Percentiles rank a stretch among this genome's conserved stretches.
phyloP scores from a whole-genome alignment of 2,329 filamentous ascomycete species.

The Thyridium curvatum region DNA sequence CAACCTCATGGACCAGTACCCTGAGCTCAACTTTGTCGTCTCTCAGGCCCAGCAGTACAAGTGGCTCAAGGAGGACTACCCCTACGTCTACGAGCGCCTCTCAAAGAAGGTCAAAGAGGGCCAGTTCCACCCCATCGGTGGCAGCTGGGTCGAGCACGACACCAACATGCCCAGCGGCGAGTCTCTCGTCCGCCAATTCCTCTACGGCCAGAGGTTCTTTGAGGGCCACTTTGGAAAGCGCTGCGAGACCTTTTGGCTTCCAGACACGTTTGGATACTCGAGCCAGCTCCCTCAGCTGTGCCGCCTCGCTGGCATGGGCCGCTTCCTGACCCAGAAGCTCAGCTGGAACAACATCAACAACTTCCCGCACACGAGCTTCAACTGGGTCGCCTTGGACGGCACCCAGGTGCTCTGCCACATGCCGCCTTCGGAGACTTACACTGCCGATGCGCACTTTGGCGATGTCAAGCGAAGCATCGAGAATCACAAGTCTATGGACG shows the following conservation, averaged over 20 bases:
- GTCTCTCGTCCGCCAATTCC: constrained; percentile 85
- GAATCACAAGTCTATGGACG: constrained; percentile 93
- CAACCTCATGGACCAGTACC: constrained; percentile 89
- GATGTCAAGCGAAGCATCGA: constrained; percentile 85
- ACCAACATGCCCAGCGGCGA: constrained; percentile 97
- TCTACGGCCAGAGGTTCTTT: constrained; percentile 94
- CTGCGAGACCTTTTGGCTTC: constrained; percentile 91
- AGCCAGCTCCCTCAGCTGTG: constrained; percentile 91
- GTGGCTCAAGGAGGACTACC: constrained; percentile 89
- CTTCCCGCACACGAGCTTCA: constrained; percentile 97
- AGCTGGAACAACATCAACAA: constrained; percentile 99
- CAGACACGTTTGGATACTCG: constrained; percentile 97
- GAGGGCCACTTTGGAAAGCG: constrained; percentile 87
- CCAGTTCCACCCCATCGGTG: constrained; percentile 89
- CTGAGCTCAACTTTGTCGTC: constrained; percentile 85
- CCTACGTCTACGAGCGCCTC: constrained; percentile 81
- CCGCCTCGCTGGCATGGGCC: constrained; percentile 87
- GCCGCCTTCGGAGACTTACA: constrained; percentile 93
- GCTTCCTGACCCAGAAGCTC: constrained; percentile 96
- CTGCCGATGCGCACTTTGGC: constrained; percentile 87
- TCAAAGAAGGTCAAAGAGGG: constrained; percentile 87
- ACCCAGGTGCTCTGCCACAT: constrained; percentile 98
- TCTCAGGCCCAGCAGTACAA: constrained; percentile 98
- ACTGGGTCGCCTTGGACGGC: constrained; percentile 93
- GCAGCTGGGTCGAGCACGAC: constrained; percentile 98